Evolutionary conservation across 2,329 filamentous ascomycete genomes (phyloP), one percentile per base, ranked within the genome.

Genomic region (Botrytis aclada): DNA sequence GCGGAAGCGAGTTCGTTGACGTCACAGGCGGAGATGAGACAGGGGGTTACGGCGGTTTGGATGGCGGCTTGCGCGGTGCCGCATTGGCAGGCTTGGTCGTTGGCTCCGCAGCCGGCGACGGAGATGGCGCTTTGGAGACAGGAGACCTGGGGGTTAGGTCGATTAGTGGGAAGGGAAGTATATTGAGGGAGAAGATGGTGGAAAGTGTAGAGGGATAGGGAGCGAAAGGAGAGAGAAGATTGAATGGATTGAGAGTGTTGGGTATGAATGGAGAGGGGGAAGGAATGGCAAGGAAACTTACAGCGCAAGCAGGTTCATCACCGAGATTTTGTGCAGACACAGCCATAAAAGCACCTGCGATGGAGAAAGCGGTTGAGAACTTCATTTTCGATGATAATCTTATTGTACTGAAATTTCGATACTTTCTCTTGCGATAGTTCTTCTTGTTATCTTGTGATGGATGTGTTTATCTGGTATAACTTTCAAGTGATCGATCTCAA

Each of bases 51-150:
- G 74, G 79, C 76, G 56, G 72, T 73, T 77, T 83, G 81, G 72
- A 79, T 82, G 2, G 73, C 74, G 25, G 79, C n/a, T 39, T 79
- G 58, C 5, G 66, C 73, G 54, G 72, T 67, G 51, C 76, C 76
- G 78, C 84, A 85, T 76, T 81, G 80, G 79, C 84, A 85, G 69
- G 76, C 78, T 16, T 80, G 78, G 74, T 85, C 83, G 67, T 74
- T 75, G 76, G 81, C 74, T 6, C 74, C 54, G 77, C 84, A 85
- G 77, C 82, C 82, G 63, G 80, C 79, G 74, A 80, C 74, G 70
- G 78, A 74, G 74, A 85, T 79, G 74, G 80, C 80, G 25, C 80
- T 77, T 56, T 75, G 47, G 25, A 85, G 80, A 74, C 84, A 85
- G 62, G 76, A 39, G 29, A 39, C 22, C 70, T 72, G 39, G 37